Conservation (phyloP, 1,284 basidiomycete genomes). For the Microstroma glucosiphilum region DNA sequence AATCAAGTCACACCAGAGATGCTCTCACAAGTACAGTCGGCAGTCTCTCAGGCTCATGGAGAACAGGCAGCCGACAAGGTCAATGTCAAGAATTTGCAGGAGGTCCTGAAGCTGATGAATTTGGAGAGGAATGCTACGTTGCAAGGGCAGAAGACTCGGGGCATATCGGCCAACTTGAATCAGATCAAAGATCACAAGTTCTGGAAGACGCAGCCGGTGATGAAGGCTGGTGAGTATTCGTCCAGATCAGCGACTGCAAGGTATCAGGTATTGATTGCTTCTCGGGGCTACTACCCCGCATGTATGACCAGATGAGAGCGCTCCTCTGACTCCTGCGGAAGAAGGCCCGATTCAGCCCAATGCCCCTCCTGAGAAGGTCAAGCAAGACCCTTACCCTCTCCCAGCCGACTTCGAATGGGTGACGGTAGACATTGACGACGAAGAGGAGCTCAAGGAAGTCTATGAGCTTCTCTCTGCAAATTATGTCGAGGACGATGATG, state of each 20-base stretch:
- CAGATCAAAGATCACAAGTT: slow-evolving; percentile 46
- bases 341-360: slow-evolving; percentile 87
- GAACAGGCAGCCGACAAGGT: slow-evolving; percentile 27
- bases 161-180: slow-evolving; percentile 17
- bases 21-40: slow-evolving; percentile 26
- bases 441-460: slow-evolving; percentile 76
- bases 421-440: slow-evolving; percentile 70
- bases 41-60: slow-evolving; percentile 31
- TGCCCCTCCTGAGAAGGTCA: slow-evolving; percentile 69
- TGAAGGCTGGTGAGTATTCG: slow-evolving; percentile 62
- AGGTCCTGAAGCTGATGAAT: slow-evolving; percentile 39
- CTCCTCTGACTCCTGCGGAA: slow-evolving; percentile 14
- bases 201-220: slow-evolving; percentile 64
- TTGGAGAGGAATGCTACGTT: slow-evolving; percentile 33
- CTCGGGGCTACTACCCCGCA: slow-evolving; percentile 53
- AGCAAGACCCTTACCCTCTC: slow-evolving; percentile 77
- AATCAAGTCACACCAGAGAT: slow-evolving; percentile 29
- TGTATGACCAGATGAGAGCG: neutral
- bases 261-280: slow-evolving; percentile 49
- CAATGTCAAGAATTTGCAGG: slow-evolving; percentile 29
- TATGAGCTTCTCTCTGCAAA: slow-evolving; percentile 85
- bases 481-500: slow-evolving; percentile 95
- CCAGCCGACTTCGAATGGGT: slow-evolving; percentile 94
- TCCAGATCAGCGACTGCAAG: neutral
- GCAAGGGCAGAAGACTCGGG: slow-evolving; percentile 33